A percentile compares a stretch with the other conserved stretches of the same genome.
phyloP scores from a whole-genome alignment of 164 flowering plant species.

The Vitis cinerea region DNA sequence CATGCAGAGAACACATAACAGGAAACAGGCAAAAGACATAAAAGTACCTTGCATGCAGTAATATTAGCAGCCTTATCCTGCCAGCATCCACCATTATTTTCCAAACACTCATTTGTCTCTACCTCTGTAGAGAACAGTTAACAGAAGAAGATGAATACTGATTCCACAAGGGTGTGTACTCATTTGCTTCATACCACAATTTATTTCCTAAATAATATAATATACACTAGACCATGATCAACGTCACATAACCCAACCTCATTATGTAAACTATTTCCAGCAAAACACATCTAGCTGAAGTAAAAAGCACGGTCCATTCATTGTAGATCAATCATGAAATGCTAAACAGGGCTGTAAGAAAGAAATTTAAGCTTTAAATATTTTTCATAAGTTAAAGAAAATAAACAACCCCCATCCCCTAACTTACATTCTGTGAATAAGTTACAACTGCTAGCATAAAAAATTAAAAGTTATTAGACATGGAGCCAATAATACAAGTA shows the following conservation, averaged over 20 bases:
- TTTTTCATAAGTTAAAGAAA: too few species aligned
- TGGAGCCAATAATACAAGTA: too few species aligned
- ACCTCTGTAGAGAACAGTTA: conserved; percentile 42
- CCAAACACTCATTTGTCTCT: conserved; percentile 88
- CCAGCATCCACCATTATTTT: conserved; percentile 96
- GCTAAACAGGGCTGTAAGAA: too few species aligned
- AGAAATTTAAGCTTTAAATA: too few species aligned
- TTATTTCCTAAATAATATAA: neutral
- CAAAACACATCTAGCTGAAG: neutral
- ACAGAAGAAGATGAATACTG: conserved; percentile 8
- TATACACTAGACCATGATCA: neutral
- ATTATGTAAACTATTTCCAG: neutral
- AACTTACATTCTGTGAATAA: too few species aligned
- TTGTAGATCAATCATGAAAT: too few species aligned
- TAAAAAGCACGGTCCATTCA: neutral
- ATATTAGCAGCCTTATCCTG: conserved; percentile 65
- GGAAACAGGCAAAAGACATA: neutral
- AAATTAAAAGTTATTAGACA: too few species aligned
- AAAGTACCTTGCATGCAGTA: conserved; percentile 85
- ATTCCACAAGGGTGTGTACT: neutral
- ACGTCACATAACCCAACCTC: neutral
- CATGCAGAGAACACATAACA: neutral
- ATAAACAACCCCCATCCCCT: too few species aligned
- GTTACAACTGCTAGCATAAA: too few species aligned
- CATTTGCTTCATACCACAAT: neutral